Evolutionary conservation across 2,329 filamentous ascomycete genomes (phyloP), one percentile per base, ranked within the genome.

Genomic region (Cercospora sojina): DNA sequence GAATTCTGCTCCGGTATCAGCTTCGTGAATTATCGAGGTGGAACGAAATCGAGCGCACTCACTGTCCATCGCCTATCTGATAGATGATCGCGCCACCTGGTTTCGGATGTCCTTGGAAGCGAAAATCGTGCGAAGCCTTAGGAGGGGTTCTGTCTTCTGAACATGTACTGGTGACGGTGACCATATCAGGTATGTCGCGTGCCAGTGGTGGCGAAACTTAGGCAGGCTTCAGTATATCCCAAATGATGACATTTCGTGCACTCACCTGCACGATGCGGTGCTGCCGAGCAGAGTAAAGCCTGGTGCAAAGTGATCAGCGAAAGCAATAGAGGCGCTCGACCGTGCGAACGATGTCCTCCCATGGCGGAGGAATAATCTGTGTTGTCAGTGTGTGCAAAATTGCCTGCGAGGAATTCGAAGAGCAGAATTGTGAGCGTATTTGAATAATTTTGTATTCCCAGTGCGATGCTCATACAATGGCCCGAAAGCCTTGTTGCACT

Each of bases 291-390:
- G 31, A 64, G 59, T 53, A 70, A 67, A 23, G 72, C 68, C 71
- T 76, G 74, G 64, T 65, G 55, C 56, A 71, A 60, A 41, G 64
- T 67, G 61, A 75, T 75, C 69, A 77, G 72, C 64, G 71, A 68
- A 56, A 76, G 69, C 27, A 72, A 53, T n/a, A 62, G 5, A 55
- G 49, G 29, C 20, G 60, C 23, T 31, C 49, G 47, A 56, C 20
- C 38, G 16, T 49, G 49, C 7, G 35, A 62, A 23, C 32, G 47
- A 41, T 38, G 47, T 56, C 32, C 29, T 29, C 35, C 60, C 60
- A 62, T 62, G 20, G 27, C 18, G 47, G 47, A 41, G 35, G 51
- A 25, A 55, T 18, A 18, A 67, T 69, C 58, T 69, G 65, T 64
- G 38, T 56, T 62, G 69, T 74, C 62, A 71, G 69, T 70, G 66